Evolutionary conservation across 805 yeast genomes (phyloP).

Genomic region (Pichia exigua): DNA sequence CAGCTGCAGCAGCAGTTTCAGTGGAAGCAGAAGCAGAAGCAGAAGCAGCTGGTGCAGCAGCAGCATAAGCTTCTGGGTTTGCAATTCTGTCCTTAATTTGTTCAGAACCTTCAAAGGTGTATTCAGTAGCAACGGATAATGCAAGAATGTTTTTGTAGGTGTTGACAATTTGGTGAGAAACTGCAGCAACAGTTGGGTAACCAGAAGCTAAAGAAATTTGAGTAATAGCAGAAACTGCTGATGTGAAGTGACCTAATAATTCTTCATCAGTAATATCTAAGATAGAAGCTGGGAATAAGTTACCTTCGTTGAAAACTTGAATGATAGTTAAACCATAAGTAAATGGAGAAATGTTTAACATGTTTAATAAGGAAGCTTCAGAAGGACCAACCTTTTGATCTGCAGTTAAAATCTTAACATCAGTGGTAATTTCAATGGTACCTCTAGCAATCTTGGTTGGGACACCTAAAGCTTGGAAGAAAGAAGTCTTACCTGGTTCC

Average conservation of each 20-base stretch:
- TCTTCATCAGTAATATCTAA: conserved; percentile 98
- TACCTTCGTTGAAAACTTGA: conserved; percentile 98
- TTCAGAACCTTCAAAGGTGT: conserved; percentile 98
- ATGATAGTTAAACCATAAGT: conserved; percentile 96
- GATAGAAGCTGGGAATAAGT: conserved; percentile 92
- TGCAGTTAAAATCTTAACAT: conserved; percentile 88
- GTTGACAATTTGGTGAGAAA: conserved; percentile 97
- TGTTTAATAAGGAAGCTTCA: conserved; percentile 97
- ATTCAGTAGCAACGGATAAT: conserved; percentile 95
- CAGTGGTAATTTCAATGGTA: conserved; percentile 98
- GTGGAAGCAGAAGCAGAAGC: conserved; percentile 53
- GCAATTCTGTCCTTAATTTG: conserved; percentile 98
- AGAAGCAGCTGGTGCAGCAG: conserved; percentile 97
- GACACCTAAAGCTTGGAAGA: conserved; percentile 99
- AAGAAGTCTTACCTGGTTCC: conserved; percentile 99
- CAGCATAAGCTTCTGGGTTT: conserved; percentile 99
- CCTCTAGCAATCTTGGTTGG: conserved; percentile 99
- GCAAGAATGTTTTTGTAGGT: conserved; percentile 98
- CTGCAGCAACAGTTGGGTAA: conserved; percentile 99
- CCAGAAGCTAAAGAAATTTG: conserved; percentile 94
- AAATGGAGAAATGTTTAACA: conserved; percentile 99
- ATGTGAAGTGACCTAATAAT: conserved; percentile 83
- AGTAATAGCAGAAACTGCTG: conserved; percentile 91
- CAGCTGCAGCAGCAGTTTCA: conserved; percentile 64
- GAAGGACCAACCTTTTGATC: conserved; percentile 95